Evolutionary conservation across 2,329 filamentous ascomycete genomes (phyloP).

Genomic region (Ceratocystis papillata): DNA sequence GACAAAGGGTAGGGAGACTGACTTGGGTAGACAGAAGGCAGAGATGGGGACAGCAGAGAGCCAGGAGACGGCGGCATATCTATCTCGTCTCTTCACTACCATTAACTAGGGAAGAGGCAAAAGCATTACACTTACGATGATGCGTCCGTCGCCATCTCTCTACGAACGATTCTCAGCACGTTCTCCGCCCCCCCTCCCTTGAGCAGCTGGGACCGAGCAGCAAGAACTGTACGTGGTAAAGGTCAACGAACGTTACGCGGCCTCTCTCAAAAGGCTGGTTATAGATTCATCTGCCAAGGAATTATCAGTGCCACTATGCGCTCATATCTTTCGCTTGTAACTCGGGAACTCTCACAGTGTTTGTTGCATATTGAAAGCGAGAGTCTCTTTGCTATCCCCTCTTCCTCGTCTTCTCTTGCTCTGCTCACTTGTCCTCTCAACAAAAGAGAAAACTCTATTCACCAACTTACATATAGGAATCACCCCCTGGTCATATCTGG

Average conservation of each 20-base stretch:
- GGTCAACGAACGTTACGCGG: neutral
- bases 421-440: neutral
- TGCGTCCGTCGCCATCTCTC: too few species aligned
- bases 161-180: neutral
- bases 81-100: too few species aligned
- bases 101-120: too few species aligned
- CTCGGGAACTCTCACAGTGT: neutral
- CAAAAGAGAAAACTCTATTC: neutral
- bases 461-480: neutral
- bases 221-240: neutral
- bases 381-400: neutral
- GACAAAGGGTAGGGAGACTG: too few species aligned
- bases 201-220: neutral
- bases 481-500: neutral
- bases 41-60: too few species aligned
- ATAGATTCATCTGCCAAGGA: slow-evolving; percentile 2
- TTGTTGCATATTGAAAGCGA: neutral
- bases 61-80: too few species aligned
- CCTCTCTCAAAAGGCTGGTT: neutral
- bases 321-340: neutral
- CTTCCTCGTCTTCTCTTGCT: neutral
- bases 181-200: neutral
- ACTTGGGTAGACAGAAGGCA: too few species aligned
- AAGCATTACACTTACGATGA: too few species aligned
- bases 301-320: slow-evolving; percentile 1